Percentiles rank a stretch among this genome's conserved stretches.
These are phyloP conservation scores for Trichosporon sp. DNA, from an alignment of 1,284 basidiomycete species.

Conservation along the genomic window DNA sequence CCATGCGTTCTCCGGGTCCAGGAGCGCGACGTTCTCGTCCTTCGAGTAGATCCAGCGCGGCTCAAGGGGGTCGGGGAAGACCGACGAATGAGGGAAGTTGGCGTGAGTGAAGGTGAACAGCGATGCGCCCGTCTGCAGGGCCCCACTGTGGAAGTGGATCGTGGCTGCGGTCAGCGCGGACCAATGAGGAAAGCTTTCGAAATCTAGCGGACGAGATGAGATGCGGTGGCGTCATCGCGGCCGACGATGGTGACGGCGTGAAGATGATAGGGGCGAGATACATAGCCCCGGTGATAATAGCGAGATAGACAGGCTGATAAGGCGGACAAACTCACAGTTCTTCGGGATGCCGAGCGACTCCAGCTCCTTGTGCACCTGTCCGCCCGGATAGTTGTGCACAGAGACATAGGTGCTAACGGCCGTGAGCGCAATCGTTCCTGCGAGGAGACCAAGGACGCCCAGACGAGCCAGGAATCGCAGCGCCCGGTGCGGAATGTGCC, in stretches of 20 bases:
- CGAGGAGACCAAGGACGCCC: slow-evolving; percentile 59
- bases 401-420: slow-evolving; percentile 65
- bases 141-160: slow-evolving; percentile 50
- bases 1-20: slow-evolving; percentile 45
- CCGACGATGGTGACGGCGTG: neutral
- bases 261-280: neutral
- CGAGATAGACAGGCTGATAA: neutral
- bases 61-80: slow-evolving; percentile 25
- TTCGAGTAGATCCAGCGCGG: slow-evolving; percentile 74
- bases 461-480: slow-evolving; percentile 34
- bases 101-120: slow-evolving; percentile 77
- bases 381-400: slow-evolving; percentile 85
- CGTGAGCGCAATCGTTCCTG: slow-evolving; percentile 63
- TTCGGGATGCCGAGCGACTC: slow-evolving; percentile 59
- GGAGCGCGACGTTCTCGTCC: slow-evolving; percentile 65
- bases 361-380: slow-evolving; percentile 68
- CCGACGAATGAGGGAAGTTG: slow-evolving; percentile 55
- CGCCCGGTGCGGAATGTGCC: slow-evolving; percentile 24
- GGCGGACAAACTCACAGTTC: slow-evolving; percentile 13
- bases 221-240: neutral
- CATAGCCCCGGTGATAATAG: neutral
- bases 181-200: neutral
- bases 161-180: slow-evolving; percentile 29
- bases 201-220: neutral
- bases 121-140: slow-evolving; percentile 79